These are phyloP conservation scores for Zygosaccharomyces pseudobailii DNA, from an alignment of 1,139 yeast species.

Conservation along the genomic window DNA sequence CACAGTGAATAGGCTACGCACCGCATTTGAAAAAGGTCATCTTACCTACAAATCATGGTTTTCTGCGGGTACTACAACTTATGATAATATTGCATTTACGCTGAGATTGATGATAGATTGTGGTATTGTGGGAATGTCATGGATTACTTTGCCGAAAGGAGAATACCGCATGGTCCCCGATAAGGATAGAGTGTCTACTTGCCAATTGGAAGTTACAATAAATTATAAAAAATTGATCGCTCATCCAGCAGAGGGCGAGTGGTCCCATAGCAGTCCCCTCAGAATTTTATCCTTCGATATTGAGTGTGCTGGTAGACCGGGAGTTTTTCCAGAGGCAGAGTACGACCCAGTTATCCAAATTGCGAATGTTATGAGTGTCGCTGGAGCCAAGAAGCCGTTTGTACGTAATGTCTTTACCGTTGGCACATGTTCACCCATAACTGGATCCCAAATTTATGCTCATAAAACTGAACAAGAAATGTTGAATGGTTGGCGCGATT, in stretches of 20 bases:
- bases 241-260: constrained; percentile 88
- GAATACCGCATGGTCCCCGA: constrained; percentile 50
- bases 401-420: constrained; percentile 93
- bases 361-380: constrained; percentile 84
- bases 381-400: constrained; percentile 76
- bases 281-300: constrained; percentile 93
- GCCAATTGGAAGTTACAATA: constrained; percentile 79
- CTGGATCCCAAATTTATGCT: constrained; percentile 85
- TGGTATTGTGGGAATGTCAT: constrained; percentile 91
- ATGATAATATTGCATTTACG: constrained; percentile 84
- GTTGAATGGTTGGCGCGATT: constrained; percentile 81
- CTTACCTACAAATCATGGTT: constrained; percentile 61
- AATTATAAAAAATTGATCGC: constrained; percentile 65
- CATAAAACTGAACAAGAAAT: constrained; percentile 73
- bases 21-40: constrained; percentile 81
- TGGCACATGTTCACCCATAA: constrained; percentile 84
- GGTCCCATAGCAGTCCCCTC: constrained; percentile 90
- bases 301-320: constrained; percentile 97
- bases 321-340: constrained; percentile 92
- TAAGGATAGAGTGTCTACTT: constrained; percentile 52
- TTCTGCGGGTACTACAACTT: constrained; percentile 58
- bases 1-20: constrained; percentile 61
- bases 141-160: constrained; percentile 84
- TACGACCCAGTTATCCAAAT: constrained; percentile 94
- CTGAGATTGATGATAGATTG: constrained; percentile 90